Conservation (phyloP, 345 rosid genomes). For the Reutealis trisperma region DNA sequence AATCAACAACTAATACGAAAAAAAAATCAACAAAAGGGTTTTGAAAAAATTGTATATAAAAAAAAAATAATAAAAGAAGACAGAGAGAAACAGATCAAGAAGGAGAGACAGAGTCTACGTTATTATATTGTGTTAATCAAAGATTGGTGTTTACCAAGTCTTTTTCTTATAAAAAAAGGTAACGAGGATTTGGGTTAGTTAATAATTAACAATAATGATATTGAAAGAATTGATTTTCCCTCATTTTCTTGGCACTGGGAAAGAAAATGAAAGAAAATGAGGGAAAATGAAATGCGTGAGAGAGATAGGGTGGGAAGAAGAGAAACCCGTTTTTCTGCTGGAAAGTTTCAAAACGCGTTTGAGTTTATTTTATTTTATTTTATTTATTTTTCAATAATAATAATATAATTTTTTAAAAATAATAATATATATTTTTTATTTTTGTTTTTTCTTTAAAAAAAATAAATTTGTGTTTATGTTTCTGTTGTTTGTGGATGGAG, state of each 20-base stretch:
- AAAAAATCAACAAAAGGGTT: background rate
- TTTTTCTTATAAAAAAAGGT: background rate
- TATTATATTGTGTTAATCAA: background rate
- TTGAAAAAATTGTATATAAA: too few species aligned
- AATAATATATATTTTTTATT: too few species aligned
- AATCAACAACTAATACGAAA: background rate
- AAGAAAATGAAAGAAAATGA: background rate
- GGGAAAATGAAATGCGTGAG: background rate
- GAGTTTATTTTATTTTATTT: background rate
- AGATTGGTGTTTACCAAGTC: background rate
- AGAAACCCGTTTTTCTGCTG: constrained; percentile 32
- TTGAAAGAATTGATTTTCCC: background rate
- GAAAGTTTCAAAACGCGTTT: constrained; percentile 23
- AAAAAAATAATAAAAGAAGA: background rate
- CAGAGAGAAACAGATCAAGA: background rate
- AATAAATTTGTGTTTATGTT: background rate
- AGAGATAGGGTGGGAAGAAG: background rate
- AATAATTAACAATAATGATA: too few species aligned
- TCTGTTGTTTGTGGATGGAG: background rate
- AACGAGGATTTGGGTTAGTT: background rate
- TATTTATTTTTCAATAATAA: too few species aligned
- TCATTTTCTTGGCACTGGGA: background rate
- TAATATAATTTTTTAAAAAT: too few species aligned
- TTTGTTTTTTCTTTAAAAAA: background rate
- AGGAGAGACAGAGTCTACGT: background rate